These are phyloP conservation scores for Ceratocystis lukuohia DNA, from an alignment of 2,329 filamentous ascomycete genomes.

Conservation along the genomic window DNA sequence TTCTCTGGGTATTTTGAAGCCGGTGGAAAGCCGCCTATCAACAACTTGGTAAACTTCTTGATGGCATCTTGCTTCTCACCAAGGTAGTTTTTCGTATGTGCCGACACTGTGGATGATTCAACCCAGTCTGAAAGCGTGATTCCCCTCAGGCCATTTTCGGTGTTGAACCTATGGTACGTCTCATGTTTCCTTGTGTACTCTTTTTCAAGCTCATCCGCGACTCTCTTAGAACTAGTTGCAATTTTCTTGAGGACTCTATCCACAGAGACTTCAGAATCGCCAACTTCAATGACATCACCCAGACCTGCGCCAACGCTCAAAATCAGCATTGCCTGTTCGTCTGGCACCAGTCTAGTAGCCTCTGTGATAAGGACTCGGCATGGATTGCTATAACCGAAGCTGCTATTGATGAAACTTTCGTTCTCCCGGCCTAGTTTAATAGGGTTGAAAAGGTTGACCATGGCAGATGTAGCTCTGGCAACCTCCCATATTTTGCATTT, in stretches of 20 bases:
- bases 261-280: constrained; percentile 2
- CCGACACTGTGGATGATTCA: constrained; percentile 21
- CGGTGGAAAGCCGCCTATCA: background rate
- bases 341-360: constrained; percentile 23
- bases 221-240: background rate
- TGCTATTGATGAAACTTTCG: constrained; percentile 25
- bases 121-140: constrained; percentile 22
- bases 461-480: constrained; percentile 25
- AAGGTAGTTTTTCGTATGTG: constrained; percentile 22
- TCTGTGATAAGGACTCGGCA: constrained; percentile 24
- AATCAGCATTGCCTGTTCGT: constrained; percentile 17
- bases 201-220: constrained; percentile 10
- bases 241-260: background rate
- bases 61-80: constrained; percentile 10
- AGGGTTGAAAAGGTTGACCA: constrained; percentile 25
- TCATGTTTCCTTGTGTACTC: constrained; percentile 19
- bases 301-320: constrained; percentile 25
- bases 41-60: background rate
- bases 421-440: constrained; percentile 23
- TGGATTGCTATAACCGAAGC: constrained; percentile 19
- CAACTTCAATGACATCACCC: constrained; percentile 21
- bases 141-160: constrained; percentile 23
- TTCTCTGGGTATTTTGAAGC: background rate
- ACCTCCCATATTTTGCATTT: constrained; percentile 25
- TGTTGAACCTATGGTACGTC: constrained; percentile 24